Evolutionary conservation across 371 early-diverging fungal species (phyloP), one percentile per base, ranked within the genome.

Genomic region (Apophysomyces ossiformis): DNA sequence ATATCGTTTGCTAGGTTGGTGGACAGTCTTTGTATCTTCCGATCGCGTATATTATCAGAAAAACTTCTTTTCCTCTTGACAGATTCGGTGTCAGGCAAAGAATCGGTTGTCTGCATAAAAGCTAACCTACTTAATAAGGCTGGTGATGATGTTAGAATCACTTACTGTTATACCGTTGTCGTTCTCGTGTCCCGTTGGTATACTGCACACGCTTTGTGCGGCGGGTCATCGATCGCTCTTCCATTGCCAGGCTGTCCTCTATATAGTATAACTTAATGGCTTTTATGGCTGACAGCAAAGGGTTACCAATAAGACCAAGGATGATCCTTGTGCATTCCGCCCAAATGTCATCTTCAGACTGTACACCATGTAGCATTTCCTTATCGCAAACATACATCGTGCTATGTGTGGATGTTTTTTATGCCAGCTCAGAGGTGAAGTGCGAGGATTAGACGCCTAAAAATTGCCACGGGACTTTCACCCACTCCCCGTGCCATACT

Each of bases 11-110:
- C 83, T 21, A 82, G 59, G 44, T 46, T 77, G 13, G 68, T 64
- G 1, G 83, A 79, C 11, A 82, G 37, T n/a, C 70, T 71, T 61
- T 78, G 76, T 68, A 76, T 63, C 60, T 82, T 82, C 12, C 78
- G 68, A 58, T 82, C 80, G 18, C 74, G 70, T 13, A 61, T 65
- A 47, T 64, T 60, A 32, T 80, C 78, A 7, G 73, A 59, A 45
- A 78, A 70, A 32, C 79, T 77, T 18, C 83, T 71, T 69, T 82
- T 82, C 35, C 83, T 69, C 66, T 82, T 82, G 15, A 64, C 39
- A 21, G 54, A 50, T 21, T 50, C 54, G 8, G 35, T 21, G 26
- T 50, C 54, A 9, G 54, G 21, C 9, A 21, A 21, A 8, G 12
- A 57, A 66, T 32, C 63, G 21, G 60, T 38, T 63, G 36, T 62